Conservation (phyloP, 2,329 filamentous ascomycete genomes). For the Microsporum ferrugineum region DNA sequence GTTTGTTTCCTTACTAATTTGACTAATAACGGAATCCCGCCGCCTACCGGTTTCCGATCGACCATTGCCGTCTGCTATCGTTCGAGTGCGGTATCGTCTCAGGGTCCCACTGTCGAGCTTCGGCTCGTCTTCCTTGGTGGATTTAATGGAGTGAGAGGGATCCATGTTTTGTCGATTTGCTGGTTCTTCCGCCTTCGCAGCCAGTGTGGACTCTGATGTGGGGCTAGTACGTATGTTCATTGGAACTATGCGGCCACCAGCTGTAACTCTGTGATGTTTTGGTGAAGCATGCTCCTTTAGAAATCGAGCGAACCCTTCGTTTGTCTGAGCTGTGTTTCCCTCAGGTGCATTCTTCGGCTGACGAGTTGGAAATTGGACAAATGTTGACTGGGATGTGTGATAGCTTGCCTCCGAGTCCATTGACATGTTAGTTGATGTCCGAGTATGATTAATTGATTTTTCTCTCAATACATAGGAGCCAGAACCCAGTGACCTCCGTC, state of each 20-base stretch:
- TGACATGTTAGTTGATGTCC: conserved; percentile 17
- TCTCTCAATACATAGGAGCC: conserved; percentile 19
- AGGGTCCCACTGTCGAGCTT: not conserved
- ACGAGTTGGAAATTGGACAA: conserved; percentile 18
- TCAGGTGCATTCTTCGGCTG: conserved; percentile 27
- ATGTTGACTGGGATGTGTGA: conserved; percentile 12
- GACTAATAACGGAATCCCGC: not conserved
- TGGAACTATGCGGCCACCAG: conserved; percentile 39
- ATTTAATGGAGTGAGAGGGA: not conserved
- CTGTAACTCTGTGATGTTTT: conserved; percentile 39
- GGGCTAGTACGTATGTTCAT: conserved; percentile 27
- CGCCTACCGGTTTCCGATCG: not conserved
- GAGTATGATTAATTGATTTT: conserved; percentile 19
- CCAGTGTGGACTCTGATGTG: conserved; percentile 28
- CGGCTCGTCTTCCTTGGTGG: not conserved
- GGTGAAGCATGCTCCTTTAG: conserved; percentile 38
- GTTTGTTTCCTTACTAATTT: not conserved
- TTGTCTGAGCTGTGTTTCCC: conserved; percentile 23
- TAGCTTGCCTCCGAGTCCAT: conserved; percentile 15
- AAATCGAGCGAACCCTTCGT: conserved; percentile 37
- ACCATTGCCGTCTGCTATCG: not conserved
- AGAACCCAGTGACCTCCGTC: conserved; percentile 6
- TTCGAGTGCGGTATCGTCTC: not conserved
- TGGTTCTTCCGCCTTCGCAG: conserved; percentile 8
- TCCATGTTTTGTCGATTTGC: not conserved